Conservation (phyloP, 164 flowering plant species). For the Chimonanthus salicifolius region DNA sequence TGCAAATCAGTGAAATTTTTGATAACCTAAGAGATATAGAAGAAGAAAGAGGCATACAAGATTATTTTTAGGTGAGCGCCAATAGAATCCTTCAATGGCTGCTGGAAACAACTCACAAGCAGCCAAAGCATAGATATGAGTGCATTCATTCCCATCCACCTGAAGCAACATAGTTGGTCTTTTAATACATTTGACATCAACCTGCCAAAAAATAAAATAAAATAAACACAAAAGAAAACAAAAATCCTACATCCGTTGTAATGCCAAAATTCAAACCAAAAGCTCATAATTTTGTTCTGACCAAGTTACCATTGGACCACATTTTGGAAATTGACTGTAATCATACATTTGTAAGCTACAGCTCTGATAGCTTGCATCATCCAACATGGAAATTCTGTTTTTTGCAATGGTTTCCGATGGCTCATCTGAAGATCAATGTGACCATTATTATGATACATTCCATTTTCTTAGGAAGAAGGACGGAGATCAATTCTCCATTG, state of each 20-base stretch:
- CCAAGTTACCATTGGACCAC: not conserved
- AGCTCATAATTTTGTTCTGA: not conserved
- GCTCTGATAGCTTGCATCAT: not conserved
- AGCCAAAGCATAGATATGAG: constrained; percentile 61
- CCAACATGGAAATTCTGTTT: not conserved
- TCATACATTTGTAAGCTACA: not conserved
- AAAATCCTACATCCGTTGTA: not conserved
- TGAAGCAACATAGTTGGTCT: constrained; percentile 42
- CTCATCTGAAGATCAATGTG: too few species aligned
- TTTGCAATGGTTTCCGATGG: too few species aligned
- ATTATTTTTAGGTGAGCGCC: constrained; percentile 71
- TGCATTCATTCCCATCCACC: constrained; percentile 89
- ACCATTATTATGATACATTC: too few species aligned
- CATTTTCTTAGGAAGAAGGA: too few species aligned
- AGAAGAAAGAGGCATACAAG: constrained; percentile 32
- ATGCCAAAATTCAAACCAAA: not conserved
- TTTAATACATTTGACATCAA: constrained; percentile 42
- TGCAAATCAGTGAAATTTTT: not conserved
- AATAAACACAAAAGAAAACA: not conserved
- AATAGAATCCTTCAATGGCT: constrained; percentile 69
- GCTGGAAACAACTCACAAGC: constrained; percentile 69
- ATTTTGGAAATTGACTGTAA: not conserved
- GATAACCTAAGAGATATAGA: not conserved
- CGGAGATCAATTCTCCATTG: too few species aligned
- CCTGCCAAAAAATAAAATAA: constrained; percentile 34